Evolutionary conservation across 2,329 filamentous ascomycete genomes (phyloP).

Genomic region (Exophiala dermatitidis): DNA sequence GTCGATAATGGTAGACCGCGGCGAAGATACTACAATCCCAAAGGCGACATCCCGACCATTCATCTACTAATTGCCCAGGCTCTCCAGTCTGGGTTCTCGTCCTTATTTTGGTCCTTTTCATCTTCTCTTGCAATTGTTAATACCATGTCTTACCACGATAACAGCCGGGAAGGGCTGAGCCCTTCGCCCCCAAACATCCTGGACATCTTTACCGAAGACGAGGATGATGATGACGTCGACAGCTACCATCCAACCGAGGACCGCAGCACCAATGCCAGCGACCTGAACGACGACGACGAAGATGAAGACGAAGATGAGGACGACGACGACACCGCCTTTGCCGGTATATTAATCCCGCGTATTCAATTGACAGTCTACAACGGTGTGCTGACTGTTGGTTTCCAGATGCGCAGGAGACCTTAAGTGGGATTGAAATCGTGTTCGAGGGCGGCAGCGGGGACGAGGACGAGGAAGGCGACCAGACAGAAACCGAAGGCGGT

Average conservation of each 20-base stretch:
- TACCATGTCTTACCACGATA: conserved; percentile 18
- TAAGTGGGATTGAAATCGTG: conserved; percentile 25
- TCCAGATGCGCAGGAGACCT: conserved; percentile 23
- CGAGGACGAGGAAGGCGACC: conserved; percentile 57
- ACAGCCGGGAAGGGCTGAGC: conserved; percentile 20
- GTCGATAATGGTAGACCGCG: too few species aligned
- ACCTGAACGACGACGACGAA: conserved; percentile 1
- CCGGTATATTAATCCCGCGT: conserved; percentile 6
- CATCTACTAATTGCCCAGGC: too few species aligned
- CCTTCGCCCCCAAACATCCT: conserved; percentile 20
- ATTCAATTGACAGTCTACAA: not conserved
- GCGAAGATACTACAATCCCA: too few species aligned
- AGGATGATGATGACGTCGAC: conserved; percentile 24
- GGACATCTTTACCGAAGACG: conserved; percentile 21
- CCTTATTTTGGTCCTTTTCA: not conserved
- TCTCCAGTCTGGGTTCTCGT: not conserved
- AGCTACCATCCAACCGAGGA: conserved; percentile 18
- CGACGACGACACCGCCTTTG: conserved; percentile 18
- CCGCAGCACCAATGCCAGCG: conserved; percentile 15
- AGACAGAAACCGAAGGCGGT: conserved; percentile 32
- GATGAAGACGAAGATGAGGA: conserved; percentile 10
- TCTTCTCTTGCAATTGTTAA: not conserved
- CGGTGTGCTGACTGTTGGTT: not conserved
- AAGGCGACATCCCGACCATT: too few species aligned
- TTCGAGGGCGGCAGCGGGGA: conserved; percentile 52